These are phyloP conservation scores for Ceratocystiopsis brevicomis DNA, from an alignment of 2,329 filamentous ascomycete species.

Conservation along the genomic window DNA sequence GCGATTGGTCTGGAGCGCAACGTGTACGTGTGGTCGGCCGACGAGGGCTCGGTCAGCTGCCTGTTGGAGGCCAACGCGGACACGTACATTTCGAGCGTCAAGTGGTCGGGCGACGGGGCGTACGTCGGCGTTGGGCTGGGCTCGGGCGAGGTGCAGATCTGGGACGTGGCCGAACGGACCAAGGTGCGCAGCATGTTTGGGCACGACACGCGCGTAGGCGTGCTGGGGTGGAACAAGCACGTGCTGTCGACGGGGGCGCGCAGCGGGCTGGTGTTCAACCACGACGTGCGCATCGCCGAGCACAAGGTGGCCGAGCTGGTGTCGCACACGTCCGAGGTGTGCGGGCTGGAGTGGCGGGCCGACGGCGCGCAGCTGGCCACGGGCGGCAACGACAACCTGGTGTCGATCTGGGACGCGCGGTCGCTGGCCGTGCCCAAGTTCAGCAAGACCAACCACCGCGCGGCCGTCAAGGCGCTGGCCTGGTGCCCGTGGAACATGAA, in stretches of 20 bases:
- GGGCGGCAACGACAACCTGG: conserved; percentile 95
- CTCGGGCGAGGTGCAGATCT: conserved; percentile 94
- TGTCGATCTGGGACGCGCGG: conserved; percentile 96
- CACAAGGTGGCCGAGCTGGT: conserved; percentile 97
- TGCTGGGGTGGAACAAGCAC: conserved; percentile 99
- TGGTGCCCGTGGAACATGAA: conserved; percentile 99
- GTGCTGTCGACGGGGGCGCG: conserved; percentile 86
- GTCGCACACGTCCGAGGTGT: conserved; percentile 94
- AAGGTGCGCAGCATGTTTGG: conserved; percentile 98
- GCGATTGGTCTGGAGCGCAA: conserved; percentile 93
- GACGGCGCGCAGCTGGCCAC: conserved; percentile 94
- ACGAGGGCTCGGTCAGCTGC: conserved; percentile 73
- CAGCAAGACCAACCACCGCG: conserved; percentile 98
- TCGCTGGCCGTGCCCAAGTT: conserved; percentile 90
- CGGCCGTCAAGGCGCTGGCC: conserved; percentile 89
- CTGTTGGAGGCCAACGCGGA: conserved; percentile 75
- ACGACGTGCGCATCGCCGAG: conserved; percentile 91
- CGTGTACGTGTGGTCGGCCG: conserved; percentile 97
- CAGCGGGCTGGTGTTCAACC: conserved; percentile 91
- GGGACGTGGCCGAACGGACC: conserved; percentile 86
- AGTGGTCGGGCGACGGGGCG: conserved; percentile 94
- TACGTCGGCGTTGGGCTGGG: conserved; percentile 92
- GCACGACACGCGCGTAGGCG: conserved; percentile 87
- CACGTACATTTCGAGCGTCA: conserved; percentile 94
- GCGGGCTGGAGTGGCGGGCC: conserved; percentile 90